phyloP scores from a whole-genome alignment of 768 basidiomycete species.

The Boletus subcaerulescens region DNA sequence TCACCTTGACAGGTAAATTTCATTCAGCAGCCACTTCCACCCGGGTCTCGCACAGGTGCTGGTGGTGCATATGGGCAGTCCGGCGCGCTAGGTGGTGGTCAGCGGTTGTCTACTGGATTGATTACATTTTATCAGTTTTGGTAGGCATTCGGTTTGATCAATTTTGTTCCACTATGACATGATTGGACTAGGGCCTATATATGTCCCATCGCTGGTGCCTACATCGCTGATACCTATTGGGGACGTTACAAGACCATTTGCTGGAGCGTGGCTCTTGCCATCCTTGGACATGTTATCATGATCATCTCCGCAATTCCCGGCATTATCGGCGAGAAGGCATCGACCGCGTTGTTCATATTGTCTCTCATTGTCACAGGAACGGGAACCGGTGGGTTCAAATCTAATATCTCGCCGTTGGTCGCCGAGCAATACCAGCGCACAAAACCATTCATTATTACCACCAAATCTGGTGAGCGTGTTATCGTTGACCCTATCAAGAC shows the following conservation, averaged over 20 bases:
- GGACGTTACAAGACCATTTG: constrained; percentile 76
- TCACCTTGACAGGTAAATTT: constrained; percentile 55
- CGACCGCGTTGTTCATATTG: constrained; percentile 51
- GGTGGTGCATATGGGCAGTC: constrained; percentile 52
- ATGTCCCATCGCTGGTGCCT: constrained; percentile 67
- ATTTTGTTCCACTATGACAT: background rate
- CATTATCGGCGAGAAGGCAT: constrained; percentile 52
- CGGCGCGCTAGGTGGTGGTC: constrained; percentile 65
- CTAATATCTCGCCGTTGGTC: constrained; percentile 73
- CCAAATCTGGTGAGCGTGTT: constrained; percentile 60
- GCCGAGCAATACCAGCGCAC: constrained; percentile 71
- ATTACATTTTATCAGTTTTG: constrained; percentile 72
- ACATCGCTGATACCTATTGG: constrained; percentile 67
- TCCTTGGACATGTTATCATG: constrained; percentile 65
- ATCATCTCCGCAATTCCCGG: constrained; percentile 65
- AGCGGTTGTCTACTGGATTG: constrained; percentile 70
- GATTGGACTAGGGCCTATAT: constrained; percentile 51
- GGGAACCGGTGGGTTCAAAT: constrained; percentile 71
- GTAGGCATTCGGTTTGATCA: constrained; percentile 30
- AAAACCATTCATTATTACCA: constrained; percentile 49
- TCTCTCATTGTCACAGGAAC: constrained; percentile 57
- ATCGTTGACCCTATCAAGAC: constrained; percentile 74
- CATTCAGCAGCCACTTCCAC: constrained; percentile 68
- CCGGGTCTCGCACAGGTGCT: constrained; percentile 63
- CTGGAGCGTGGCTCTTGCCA: constrained; percentile 55